phyloP scores from a whole-genome alignment of 805 yeast genomes.

The Myxozyma neotropica region DNA sequence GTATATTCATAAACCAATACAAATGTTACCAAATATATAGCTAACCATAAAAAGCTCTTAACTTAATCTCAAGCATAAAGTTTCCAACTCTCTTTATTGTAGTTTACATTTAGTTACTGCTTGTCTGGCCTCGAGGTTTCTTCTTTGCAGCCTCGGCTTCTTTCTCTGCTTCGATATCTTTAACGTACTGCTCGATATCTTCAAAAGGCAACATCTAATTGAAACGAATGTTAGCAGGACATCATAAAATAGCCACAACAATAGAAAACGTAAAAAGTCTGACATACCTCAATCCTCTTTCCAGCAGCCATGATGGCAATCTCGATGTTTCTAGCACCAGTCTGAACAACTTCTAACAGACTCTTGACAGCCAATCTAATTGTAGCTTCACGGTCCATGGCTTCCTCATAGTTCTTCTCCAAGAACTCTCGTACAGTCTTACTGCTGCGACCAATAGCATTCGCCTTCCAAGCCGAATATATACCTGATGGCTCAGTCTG shows the following conservation, averaged over 20 bases:
- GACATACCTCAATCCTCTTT: constrained; percentile 50
- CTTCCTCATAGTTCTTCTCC: constrained; percentile 77
- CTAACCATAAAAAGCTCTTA: too few species aligned
- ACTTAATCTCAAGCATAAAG: neutral
- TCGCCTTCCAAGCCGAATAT: constrained; percentile 97
- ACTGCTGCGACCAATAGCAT: constrained; percentile 91
- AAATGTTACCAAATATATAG: neutral
- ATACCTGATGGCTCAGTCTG: constrained; percentile 98
- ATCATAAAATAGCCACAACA: too few species aligned
- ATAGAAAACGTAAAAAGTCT: neutral
- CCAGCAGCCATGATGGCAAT: constrained; percentile 82
- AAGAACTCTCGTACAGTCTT: constrained; percentile 94
- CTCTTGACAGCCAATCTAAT: constrained; percentile 81
- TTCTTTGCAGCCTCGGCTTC: constrained; percentile 78
- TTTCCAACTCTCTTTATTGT: neutral
- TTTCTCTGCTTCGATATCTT: constrained; percentile 84
- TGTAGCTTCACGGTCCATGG: constrained; percentile 67
- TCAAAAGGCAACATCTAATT: constrained; percentile 60
- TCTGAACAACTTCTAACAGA: constrained; percentile 92
- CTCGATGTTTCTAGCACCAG: constrained; percentile 96
- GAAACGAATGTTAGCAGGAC: too few species aligned
- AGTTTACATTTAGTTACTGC: neutral
- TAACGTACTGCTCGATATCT: constrained; percentile 72
- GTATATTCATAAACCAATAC: too few species aligned
- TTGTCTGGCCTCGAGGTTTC: constrained; percentile 42